phyloP scores from a whole-genome alignment of 345 rosid species.

The Hypericum perforatum region DNA sequence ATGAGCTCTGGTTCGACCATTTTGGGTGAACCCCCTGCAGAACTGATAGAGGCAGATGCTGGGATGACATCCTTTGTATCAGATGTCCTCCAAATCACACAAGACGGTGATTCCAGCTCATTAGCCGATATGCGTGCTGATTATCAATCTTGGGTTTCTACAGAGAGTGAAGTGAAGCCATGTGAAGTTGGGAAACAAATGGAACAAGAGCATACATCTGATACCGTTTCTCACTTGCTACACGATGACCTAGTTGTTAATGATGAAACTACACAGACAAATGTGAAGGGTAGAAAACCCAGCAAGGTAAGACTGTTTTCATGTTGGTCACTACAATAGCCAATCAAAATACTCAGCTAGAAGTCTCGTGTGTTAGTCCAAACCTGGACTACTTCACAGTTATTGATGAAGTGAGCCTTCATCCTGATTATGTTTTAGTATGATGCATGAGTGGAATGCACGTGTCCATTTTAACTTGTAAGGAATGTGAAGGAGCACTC shows the following conservation, averaged over 20 bases:
- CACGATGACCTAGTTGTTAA: slow-evolving; percentile 18
- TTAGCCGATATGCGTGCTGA: slow-evolving; percentile 12
- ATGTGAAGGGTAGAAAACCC: slow-evolving; percentile 23
- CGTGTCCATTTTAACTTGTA: no score
- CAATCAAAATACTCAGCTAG: no score
- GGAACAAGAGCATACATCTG: slow-evolving; percentile 21
- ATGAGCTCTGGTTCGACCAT: slow-evolving; percentile 21
- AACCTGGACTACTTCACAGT: no score
- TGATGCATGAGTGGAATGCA: no score
- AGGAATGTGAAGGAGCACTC: no score
- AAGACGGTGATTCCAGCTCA: slow-evolving; percentile 12
- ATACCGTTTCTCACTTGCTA: slow-evolving; percentile 19
- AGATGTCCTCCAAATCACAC: slow-evolving; percentile 25
- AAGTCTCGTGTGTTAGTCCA: no score
- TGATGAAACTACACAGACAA: slow-evolving; percentile 18
- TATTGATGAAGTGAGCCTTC: no score
- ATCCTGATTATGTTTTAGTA: no score
- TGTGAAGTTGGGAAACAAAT: slow-evolving; percentile 8
- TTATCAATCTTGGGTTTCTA: slow-evolving; percentile 10
- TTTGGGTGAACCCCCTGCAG: slow-evolving; percentile 14
- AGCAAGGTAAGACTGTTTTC: slow-evolving; percentile 29
- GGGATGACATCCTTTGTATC: slow-evolving; percentile 31
- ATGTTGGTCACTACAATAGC: no score
- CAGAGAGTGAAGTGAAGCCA: slow-evolving; percentile 12
- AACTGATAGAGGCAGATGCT: slow-evolving; percentile 23